phyloP scores from a whole-genome alignment of 1,139 yeast species.

The Arxiozyma bovina region DNA sequence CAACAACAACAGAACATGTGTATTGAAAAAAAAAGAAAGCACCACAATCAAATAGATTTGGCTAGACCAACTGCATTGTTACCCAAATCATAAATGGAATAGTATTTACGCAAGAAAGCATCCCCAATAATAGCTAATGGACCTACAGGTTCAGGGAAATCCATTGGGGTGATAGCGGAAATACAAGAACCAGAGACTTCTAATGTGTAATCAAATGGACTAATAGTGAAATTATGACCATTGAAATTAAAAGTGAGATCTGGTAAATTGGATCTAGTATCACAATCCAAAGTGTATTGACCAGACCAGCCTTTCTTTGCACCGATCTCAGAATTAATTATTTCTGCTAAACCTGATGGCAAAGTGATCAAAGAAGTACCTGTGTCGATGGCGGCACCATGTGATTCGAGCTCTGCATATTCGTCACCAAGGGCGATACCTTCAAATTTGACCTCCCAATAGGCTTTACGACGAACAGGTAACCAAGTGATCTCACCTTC shows the following conservation, averaged over 20 bases:
- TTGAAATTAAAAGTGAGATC: constrained; percentile 82
- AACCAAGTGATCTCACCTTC: constrained; percentile 83
- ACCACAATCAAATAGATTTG: constrained; percentile 13
- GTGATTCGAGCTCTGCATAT: constrained; percentile 66
- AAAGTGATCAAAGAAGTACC: constrained; percentile 94
- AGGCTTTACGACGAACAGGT: constrained; percentile 98
- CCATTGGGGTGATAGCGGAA: constrained; percentile 94
- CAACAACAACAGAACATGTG: not conserved
- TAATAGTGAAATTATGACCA: constrained; percentile 83
- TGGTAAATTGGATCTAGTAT: constrained; percentile 69
- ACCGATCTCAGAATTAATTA: constrained; percentile 88
- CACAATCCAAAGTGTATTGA: constrained; percentile 89
- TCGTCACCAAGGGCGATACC: constrained; percentile 88
- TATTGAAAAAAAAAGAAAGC: not conserved
- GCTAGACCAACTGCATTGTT: constrained; percentile 93
- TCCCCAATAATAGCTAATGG: constrained; percentile 95
- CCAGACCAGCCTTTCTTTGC: constrained; percentile 97
- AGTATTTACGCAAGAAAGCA: constrained; percentile 89
- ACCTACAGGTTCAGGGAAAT: constrained; percentile 93
- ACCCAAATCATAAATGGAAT: constrained; percentile 86
- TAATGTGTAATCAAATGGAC: constrained; percentile 83
- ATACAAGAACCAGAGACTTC: constrained; percentile 92
- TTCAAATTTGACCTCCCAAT: constrained; percentile 95
- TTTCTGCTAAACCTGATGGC: constrained; percentile 92
- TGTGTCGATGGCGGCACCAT: constrained; percentile 97